phyloP scores from a whole-genome alignment of 2,329 filamentous ascomycete species.

The Diaporthe ampelina region DNA sequence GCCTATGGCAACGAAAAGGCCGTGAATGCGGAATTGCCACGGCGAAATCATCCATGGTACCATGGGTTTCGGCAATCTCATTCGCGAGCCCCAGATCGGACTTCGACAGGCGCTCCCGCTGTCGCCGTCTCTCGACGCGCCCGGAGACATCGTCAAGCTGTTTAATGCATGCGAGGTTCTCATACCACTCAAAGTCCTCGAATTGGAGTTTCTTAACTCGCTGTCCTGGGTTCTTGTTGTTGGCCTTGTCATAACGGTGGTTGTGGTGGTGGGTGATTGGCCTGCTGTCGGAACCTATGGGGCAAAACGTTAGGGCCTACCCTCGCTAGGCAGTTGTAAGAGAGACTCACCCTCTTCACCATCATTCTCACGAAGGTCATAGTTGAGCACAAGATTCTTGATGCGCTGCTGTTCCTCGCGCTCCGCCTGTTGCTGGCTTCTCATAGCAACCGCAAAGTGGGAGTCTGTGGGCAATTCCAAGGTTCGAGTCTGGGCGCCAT shows the following conservation, averaged over 20 bases:
- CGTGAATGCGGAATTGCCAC: slow-evolving; percentile 31
- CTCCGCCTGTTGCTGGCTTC: slow-evolving; percentile 93
- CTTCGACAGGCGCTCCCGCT: slow-evolving; percentile 27
- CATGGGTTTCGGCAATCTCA: slow-evolving; percentile 29
- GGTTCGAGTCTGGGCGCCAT: slow-evolving; percentile 78
- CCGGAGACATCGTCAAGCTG: slow-evolving; percentile 10
- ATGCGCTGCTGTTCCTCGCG: slow-evolving; percentile 97
- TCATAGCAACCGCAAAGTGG: slow-evolving; percentile 95
- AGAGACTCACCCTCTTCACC: slow-evolving; percentile 79
- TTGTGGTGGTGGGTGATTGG: slow-evolving; percentile 64
- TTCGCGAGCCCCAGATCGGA: slow-evolving; percentile 24
- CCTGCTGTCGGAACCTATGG: slow-evolving; percentile 62
- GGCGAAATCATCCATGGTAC: slow-evolving; percentile 8
- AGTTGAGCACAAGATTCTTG: slow-evolving; percentile 97
- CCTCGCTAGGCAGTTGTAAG: not conserved
- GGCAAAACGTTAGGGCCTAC: not conserved
- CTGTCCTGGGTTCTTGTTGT: slow-evolving; percentile 77
- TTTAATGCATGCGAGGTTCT: slow-evolving; percentile 19
- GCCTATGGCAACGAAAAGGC: slow-evolving; percentile 29
- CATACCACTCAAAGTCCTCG: slow-evolving; percentile 97
- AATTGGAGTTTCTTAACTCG: slow-evolving; percentile 92
- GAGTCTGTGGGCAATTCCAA: slow-evolving; percentile 93
- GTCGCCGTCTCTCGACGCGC: slow-evolving; percentile 26
- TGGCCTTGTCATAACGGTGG: slow-evolving; percentile 65
- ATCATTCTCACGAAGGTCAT: slow-evolving; percentile 89